Evolutionary conservation across 257 asterid genomes (phyloP).

Genomic region (Solanum phureja): DNA sequence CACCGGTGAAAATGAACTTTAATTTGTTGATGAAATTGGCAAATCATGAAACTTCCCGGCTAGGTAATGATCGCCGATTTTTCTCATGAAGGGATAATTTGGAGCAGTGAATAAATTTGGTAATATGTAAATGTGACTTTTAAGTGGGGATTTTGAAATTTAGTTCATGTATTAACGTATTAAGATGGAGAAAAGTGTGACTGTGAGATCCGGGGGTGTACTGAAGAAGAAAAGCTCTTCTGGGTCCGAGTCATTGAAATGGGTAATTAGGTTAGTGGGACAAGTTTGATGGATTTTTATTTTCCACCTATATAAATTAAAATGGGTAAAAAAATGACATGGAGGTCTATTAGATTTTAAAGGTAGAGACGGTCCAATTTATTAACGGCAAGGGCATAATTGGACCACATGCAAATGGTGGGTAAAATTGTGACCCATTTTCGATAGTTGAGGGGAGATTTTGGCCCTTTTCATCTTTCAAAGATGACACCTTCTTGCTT

Average conservation of each 20-base stretch:
- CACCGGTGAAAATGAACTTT: neutral
- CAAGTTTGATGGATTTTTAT: neutral
- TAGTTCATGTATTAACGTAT: constrained; percentile 13
- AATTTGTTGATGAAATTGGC: neutral
- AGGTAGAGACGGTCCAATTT: neutral
- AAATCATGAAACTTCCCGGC: constrained; percentile 6
- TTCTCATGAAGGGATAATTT: constrained; percentile 1
- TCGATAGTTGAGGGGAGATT: neutral
- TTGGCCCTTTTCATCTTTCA: neutral
- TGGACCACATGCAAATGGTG: neutral
- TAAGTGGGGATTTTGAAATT: constrained; percentile 14
- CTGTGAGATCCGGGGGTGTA: constrained; percentile 53
- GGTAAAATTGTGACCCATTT: neutral
- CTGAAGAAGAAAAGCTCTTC: constrained; percentile 75
- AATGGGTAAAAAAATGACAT: neutral
- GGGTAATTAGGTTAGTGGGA: neutral
- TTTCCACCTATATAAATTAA: neutral
- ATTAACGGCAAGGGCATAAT: neutral
- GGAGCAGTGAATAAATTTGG: constrained; percentile 1
- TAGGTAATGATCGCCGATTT: constrained; percentile 19
- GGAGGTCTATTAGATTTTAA: neutral
- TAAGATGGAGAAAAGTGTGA: constrained; percentile 46
- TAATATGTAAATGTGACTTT: constrained; percentile 17
- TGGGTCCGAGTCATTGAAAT: constrained; percentile 13
- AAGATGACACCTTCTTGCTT: neutral